Evolutionary conservation across 2,329 filamentous ascomycete genomes (phyloP), one percentile per base, ranked within the genome.

Genomic region (Colletotrichum spaethianum): DNA sequence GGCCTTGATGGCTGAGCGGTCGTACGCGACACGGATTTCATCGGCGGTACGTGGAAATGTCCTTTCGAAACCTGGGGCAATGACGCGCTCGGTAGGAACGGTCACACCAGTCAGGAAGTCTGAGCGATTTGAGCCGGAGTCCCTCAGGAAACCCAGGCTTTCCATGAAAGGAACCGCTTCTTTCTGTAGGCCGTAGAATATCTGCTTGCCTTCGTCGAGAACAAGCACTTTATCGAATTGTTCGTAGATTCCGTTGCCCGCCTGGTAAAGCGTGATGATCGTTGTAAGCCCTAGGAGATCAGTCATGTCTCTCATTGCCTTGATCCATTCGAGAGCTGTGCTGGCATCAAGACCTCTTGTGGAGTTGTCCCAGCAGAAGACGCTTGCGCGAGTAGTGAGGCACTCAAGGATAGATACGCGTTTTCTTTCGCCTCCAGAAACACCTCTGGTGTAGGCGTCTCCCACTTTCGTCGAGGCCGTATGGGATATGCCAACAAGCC

Each of bases 401-500:
- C 90, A 92, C 79, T 94, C 93, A 0, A 91, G 92, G 73, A 94
- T 93, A 38, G 90, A 92, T 1, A 95, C 93, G 78, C 93, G 90
- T 82, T 95, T 94, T 62, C 90, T 85, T 78, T 93, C 91, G 40
- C 91, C 91, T 28, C 91, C 91, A 4, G 87, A 90, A 0, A 93
- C 86, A 23, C 83, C 83, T 2, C 91, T 87, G n/a, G 93, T 86
- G 52, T 91, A 87, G 72, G 93, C 91, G 72, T 93, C 90, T 6
- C 92, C 92, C 14, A 94, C 90, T 74, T 89, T 90, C 0, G 92
- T 94, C 20, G 88, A 85, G 44, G 92, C 81, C 0, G 91, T 92
- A 75, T 94, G 91, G 61, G 90, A 88, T 33, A 94, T 92, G 91
- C 92, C 75, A 94, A 93, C 0, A 86, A 83, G 76, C 85, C 91